Conservation (phyloP, 129 eudicot genomes). For the Pulicaria dysenterica region DNA sequence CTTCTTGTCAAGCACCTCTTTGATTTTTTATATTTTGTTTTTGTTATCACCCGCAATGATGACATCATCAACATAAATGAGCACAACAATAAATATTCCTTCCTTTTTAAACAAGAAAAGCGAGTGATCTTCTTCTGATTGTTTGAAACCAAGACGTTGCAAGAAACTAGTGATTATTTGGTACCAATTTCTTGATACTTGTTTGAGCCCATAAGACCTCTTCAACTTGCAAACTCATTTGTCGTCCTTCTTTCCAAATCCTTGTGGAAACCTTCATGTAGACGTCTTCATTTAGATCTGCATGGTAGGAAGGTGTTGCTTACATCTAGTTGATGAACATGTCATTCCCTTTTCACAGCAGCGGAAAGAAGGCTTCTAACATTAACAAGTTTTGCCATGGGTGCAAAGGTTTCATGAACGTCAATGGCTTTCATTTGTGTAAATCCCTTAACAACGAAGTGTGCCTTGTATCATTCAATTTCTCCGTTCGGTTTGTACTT, state of each 20-base stretch:
- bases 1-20: background rate
- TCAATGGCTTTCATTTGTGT: too few relatives aligned
- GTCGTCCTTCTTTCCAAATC: background rate
- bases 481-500: too few relatives aligned
- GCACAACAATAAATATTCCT: background rate
- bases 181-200: background rate
- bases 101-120: background rate
- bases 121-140: background rate
- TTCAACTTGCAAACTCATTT: background rate
- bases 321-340: too few relatives aligned
- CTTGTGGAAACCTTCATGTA: background rate
- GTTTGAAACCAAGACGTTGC: background rate
- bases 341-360: too few relatives aligned
- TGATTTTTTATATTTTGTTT: background rate
- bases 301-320: too few relatives aligned
- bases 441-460: too few relatives aligned
- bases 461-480: too few relatives aligned
- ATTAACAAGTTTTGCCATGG: background rate
- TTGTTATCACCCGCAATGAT: background rate
- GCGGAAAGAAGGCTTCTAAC: background rate
- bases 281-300: too few relatives aligned
- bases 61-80: constrained; percentile 11
- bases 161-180: background rate
- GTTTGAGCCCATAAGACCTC: background rate
- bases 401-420: too few relatives aligned